Evolutionary conservation across 2,329 filamentous ascomycete species (phyloP), one percentile per base, ranked within the genome.

Genomic region (Colletotrichum australisinense): DNA sequence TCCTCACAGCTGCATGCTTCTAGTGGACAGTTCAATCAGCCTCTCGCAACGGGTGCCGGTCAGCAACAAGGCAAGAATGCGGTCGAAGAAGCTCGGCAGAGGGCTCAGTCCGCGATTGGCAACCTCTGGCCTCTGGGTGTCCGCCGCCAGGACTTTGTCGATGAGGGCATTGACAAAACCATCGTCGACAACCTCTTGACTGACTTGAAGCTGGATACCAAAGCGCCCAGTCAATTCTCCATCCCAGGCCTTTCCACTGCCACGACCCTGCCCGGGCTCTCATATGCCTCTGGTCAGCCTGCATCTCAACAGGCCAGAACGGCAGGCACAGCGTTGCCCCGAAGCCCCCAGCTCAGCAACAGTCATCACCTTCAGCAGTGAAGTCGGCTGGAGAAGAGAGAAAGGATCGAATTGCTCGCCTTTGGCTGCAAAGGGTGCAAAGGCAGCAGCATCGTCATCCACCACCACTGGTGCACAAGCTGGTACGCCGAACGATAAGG

Each of bases 321-420:
- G n/a, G 42, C 63, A 28, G 26, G 28, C 5, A 4, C 60, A 12
- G 26, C 42, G 22, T 24, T 53, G 14, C 5, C 32, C 8, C 28
- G 26, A 72, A 72, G 30, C 49, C 57, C 63, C 16, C 46, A 35
- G 32, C 42, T 14, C 60, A 65, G 9, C 49, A 69, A 26, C 59
- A 65, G 24, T 49, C 42, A 32, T 19, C 64, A 3, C n/a, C 58
- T 11, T 49, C 73, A 14, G 24, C 60, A n/a, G 78, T 81, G 52
- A 83, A 81, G 75, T 86, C 88, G 8, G 71, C 71, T 7, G 71
- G 71, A 42, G 86, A 93, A 75, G 91, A 93, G 78, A 88, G 94
- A 26, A 94, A 94, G 76, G 93, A 95, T 76, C 90, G 94, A 55
- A 94, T 96, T 73, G 93, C 93, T 4, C 90, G 92, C 62, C 87